Base-by-base conservation (phyloP, 805 yeast species). In the Wickerhamiella nectarea region DNA sequence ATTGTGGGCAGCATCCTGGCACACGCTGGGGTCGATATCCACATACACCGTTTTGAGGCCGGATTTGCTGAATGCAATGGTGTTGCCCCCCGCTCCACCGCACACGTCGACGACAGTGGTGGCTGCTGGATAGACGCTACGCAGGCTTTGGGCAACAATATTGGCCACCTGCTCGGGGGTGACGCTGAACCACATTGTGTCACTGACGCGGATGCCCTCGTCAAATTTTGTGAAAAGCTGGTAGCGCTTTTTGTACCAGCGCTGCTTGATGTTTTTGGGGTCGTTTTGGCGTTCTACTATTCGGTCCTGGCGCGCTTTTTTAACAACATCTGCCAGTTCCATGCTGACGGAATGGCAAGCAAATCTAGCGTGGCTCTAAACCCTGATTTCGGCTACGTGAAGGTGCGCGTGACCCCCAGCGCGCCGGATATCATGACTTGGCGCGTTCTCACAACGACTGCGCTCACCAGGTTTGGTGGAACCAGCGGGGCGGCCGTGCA, bases 71-170 rank as follows among this genome's bases (percentile, higher is more conserved):
- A 86, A 73, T 52, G 83, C 94, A 18, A 83, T 79, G 1, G 81
- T 64, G 55, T 84, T 84, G 0, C 94, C 94, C 1, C 94, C 95
- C 1, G 86, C 94, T 0, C 95, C 95, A 50, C 89, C 77, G 52
- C 83, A 82, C 2, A 81, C 69, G 54, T 85, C 95, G 11, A 80
- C 57, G 0, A 77, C 56, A 1, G 45, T 21, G 2, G 44, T 43
- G 3, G 49, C 46, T 3, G 40, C 36, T 1, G 58, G 58, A 29
- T 45, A 52, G 11, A 18, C 28, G 3, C 8, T 19, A 3, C 15
- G 14, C 33, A 40, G 11, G 9, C 34, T 17, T 2, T 2, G n/a
- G 2, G 65, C 65, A 1, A 62, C 66, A 3, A 51, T 52, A 4
- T 49, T 50, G 78, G 95, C 91, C 1, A 82, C 63, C 1, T 58